Evolutionary conservation across 2,329 filamentous ascomycete species (phyloP).

Genomic region (Xylariaceae sp.): DNA sequence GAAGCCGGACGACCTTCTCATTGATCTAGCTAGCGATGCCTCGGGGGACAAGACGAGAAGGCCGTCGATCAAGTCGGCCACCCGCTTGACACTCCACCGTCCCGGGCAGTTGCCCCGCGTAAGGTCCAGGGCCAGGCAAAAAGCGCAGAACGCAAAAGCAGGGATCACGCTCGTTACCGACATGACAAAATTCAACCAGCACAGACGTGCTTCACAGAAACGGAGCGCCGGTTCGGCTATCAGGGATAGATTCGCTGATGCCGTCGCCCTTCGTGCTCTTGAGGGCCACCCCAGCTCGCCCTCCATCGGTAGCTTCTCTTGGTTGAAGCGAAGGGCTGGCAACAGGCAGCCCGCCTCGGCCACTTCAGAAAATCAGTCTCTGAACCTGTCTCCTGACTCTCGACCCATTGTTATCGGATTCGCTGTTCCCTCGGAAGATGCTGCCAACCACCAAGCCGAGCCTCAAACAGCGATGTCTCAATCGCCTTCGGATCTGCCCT

Average conservation of each 20-base stretch:
- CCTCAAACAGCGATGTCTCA: conserved; percentile 44
- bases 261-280: conserved; percentile 54
- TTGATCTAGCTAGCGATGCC: conserved; percentile 23
- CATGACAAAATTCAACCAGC: conserved; percentile 50
- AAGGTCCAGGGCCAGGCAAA: conserved; percentile 57
- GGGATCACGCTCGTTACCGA: conserved; percentile 67
- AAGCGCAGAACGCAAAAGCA: conserved; percentile 54
- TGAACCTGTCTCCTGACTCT: conserved; percentile 60
- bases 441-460: conserved; percentile 43
- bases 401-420: conserved; percentile 71
- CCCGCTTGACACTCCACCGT: conserved; percentile 24
- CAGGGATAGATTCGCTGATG: conserved; percentile 49
- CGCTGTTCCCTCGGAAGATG: conserved; percentile 52
- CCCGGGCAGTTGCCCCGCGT: conserved; percentile 41
- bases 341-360: conserved; percentile 28
- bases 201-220: conserved; percentile 38
- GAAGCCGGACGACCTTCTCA: conserved; percentile 21
- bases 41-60: conserved; percentile 13
- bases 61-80: conserved; percentile 13
- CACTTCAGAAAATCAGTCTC: conserved; percentile 24
- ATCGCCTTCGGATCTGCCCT: conserved; percentile 35
- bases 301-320: conserved; percentile 53
- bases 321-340: conserved; percentile 43
- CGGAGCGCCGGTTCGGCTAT: conserved; percentile 24
- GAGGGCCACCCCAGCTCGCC: conserved; percentile 51